Evolutionary conservation across 495 filamentous ascomycete species (phyloP).

Genomic region (Neurospora sp.): DNA sequence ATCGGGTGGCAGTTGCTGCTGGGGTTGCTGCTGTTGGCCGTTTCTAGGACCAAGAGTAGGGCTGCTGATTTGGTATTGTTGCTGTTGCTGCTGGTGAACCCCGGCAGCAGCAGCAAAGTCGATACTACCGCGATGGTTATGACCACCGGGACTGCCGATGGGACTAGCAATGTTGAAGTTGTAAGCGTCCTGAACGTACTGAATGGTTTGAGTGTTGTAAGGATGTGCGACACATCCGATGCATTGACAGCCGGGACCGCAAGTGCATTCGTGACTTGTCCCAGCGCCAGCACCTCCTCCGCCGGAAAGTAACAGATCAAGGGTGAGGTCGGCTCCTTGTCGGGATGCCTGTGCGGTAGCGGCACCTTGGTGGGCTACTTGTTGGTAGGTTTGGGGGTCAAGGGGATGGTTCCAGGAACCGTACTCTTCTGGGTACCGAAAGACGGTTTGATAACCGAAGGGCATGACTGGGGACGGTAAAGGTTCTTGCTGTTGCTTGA

Average conservation of each 20-base stretch:
- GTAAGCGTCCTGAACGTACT: constrained; percentile 42
- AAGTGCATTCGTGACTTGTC: constrained; percentile 45
- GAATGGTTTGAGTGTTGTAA: constrained; percentile 59
- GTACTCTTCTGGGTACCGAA: constrained; percentile 30
- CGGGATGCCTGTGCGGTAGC: neutral
- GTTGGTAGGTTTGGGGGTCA: constrained; percentile 27
- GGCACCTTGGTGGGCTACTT: constrained; percentile 13
- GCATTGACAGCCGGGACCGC: constrained; percentile 61
- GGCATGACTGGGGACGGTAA: constrained; percentile 1
- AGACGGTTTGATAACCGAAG: constrained; percentile 16
- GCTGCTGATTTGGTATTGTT: neutral
- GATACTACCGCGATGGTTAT: neutral
- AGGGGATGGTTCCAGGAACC: constrained; percentile 35
- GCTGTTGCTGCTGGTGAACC: neutral
- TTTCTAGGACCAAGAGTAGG: neutral
- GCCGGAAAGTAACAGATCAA: neutral
- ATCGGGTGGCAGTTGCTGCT: constrained; percentile 6
- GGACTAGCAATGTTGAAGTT: constrained; percentile 2
- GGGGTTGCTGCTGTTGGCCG: constrained; percentile 4
- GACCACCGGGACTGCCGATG: neutral
- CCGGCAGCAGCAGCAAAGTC: neutral
- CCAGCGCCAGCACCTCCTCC: constrained; percentile 12
- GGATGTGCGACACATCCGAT: constrained; percentile 61
- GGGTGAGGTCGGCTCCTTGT: neutral
- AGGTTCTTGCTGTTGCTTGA: constrained; percentile 7